Evolutionary conservation across 75 land plant genomes (phyloP).

Genomic region (Selaginella tamariscina): DNA sequence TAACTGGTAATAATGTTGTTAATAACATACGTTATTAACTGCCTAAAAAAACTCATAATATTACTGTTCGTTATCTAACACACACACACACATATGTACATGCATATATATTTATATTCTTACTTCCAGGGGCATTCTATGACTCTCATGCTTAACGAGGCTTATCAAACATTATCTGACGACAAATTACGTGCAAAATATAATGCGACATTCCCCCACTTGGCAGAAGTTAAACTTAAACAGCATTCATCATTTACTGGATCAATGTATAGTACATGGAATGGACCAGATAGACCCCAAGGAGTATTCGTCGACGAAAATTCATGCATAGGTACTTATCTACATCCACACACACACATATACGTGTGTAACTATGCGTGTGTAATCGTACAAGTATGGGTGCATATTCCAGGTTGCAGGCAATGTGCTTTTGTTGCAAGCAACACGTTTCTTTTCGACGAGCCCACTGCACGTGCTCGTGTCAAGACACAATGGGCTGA

Average conservation of each 20-base stretch:
- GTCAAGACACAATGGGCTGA: constrained; percentile 52
- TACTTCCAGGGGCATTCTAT: constrained; percentile 39
- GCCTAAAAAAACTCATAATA: neutral
- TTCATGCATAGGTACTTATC: constrained; percentile 42
- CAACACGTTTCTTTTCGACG: constrained; percentile 55
- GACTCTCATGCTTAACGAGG: constrained; percentile 48
- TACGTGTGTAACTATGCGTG: too few relatives aligned
- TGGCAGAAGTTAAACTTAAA: constrained; percentile 3
- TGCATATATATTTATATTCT: neutral
- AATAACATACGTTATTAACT: too few relatives aligned
- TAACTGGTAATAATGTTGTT: too few relatives aligned
- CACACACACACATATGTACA: neutral
- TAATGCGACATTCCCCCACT: constrained; percentile 17
- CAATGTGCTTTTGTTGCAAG: constrained; percentile 49
- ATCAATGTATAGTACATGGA: constrained; percentile 39
- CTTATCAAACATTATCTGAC: constrained; percentile 34
- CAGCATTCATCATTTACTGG: constrained; percentile 14
- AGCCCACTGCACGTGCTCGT: constrained; percentile 41
- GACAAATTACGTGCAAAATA: constrained; percentile 25
- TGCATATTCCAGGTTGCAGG: constrained; percentile 35
- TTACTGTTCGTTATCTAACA: neutral
- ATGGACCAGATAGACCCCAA: constrained; percentile 45
- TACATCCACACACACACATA: neutral
- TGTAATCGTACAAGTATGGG: neutral
- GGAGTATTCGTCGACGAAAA: constrained; percentile 60